Conservation (phyloP, 2,329 filamentous ascomycete genomes). For the Zymoseptoria tritici region DNA sequence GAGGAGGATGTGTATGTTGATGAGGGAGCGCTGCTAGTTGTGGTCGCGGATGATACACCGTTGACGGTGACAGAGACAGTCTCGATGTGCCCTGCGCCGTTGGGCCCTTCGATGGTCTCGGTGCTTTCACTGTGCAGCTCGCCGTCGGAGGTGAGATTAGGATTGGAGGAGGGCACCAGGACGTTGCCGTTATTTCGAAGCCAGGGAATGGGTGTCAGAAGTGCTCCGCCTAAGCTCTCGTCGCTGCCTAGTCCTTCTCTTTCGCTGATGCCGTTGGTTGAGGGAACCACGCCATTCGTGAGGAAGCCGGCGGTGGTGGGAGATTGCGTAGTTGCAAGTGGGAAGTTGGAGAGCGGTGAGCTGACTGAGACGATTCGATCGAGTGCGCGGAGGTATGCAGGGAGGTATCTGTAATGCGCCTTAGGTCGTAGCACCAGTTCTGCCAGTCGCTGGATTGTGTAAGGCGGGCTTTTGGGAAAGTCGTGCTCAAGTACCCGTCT, state of each 20-base stretch:
- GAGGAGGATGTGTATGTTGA: constrained; percentile 21
- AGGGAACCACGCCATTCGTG: constrained; percentile 42
- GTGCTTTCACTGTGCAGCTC: constrained; percentile 66
- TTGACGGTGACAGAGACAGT: constrained; percentile 72
- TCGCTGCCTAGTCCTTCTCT: constrained; percentile 61
- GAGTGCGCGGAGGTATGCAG: constrained; percentile 81
- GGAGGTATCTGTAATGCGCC: constrained; percentile 71
- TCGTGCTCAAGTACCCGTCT: constrained; percentile 33
- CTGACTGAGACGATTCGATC: constrained; percentile 88
- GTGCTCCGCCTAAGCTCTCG: constrained; percentile 79
- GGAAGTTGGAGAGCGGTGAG: constrained; percentile 71
- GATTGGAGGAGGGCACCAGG: constrained; percentile 5
- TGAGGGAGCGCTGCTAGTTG: constrained; percentile 1
- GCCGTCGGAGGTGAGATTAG: constrained; percentile 28
- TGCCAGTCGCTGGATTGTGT: constrained; percentile 85
- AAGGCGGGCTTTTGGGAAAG: constrained; percentile 71
- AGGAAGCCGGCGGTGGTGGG: constrained; percentile 41
- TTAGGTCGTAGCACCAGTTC: constrained; percentile 75
- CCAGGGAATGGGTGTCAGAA: constrained; percentile 94
- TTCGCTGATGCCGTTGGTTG: constrained; percentile 56
- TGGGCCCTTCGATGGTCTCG: constrained; percentile 73
- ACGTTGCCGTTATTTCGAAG: constrained; percentile 36
- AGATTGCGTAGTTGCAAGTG: constrained; percentile 55
- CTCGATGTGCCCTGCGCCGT: constrained; percentile 70
- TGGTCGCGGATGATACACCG: constrained; percentile 37